A percentile compares a stretch with the other conserved stretches of the same genome.
These are phyloP conservation scores for Pseudocercospora pini-densiflorae DNA, from an alignment of 2,329 filamentous ascomycete genomes.

Conservation along the genomic window DNA sequence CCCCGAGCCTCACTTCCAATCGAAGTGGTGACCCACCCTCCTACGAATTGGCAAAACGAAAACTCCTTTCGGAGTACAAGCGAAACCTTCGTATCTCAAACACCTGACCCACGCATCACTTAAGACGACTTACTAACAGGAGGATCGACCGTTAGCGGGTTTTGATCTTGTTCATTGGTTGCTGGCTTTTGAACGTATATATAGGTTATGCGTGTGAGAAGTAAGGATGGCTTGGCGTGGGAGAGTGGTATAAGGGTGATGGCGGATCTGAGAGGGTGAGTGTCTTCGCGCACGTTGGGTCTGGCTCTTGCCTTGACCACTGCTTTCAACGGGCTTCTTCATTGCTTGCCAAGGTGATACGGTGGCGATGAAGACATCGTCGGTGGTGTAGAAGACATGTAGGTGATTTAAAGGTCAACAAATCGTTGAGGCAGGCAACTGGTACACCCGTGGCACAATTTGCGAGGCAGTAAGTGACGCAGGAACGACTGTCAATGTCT, in stretches of 20 bases:
- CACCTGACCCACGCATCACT: not conserved
- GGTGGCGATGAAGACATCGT: too few relatives aligned
- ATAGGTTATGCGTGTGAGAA: not conserved
- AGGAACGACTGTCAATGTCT: too few relatives aligned
- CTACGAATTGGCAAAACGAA: not conserved
- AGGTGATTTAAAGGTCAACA: too few relatives aligned
- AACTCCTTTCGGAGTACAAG: not conserved
- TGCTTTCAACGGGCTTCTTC: too few relatives aligned
- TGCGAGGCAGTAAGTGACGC: too few relatives aligned
- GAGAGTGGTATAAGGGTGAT: not conserved
- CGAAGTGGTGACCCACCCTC: not conserved
- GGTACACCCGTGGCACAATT: too few relatives aligned
- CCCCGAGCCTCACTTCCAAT: not conserved
- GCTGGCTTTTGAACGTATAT: not conserved
- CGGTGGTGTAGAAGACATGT: too few relatives aligned
- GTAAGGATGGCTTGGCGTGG: not conserved
- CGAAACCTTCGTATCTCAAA: not conserved
- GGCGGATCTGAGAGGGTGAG: too few relatives aligned
- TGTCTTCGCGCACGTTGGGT: too few relatives aligned
- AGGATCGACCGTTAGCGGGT: not conserved
- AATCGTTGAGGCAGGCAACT: too few relatives aligned
- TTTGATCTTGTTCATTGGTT: not conserved
- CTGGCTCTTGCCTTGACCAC: too few relatives aligned
- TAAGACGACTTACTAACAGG: not conserved
- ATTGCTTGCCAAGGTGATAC: too few relatives aligned